These are phyloP conservation scores for Tinospora cordifolia DNA, from an alignment of 164 flowering plant genomes.

Conservation along the genomic window DNA sequence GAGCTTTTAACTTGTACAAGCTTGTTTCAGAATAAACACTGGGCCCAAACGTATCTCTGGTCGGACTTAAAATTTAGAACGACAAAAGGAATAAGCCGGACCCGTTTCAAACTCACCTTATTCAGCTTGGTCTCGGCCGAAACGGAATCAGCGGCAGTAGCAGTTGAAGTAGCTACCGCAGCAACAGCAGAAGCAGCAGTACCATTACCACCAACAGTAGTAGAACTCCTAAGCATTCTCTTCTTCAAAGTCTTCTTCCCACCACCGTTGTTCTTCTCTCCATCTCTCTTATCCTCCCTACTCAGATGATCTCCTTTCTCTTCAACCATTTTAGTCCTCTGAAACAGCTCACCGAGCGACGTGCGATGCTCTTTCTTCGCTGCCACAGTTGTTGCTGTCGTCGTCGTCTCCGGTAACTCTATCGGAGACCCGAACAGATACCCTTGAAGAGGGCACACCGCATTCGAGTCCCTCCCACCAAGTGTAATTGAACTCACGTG, in stretches of 20 bases:
- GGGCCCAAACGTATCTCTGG: neutral
- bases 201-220: neutral
- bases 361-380: conserved; percentile 65
- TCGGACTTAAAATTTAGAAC: neutral
- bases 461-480: conserved; percentile 39
- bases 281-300: conserved; percentile 34
- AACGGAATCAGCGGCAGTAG: conserved; percentile 32
- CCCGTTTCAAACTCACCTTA: conserved; percentile 38
- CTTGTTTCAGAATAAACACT: no score
- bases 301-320: conserved; percentile 26
- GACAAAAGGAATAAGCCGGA: neutral
- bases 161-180: conserved; percentile 25
- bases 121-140: conserved; percentile 54
- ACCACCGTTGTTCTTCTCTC: conserved; percentile 47
- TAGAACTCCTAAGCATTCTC: conserved; percentile 32
- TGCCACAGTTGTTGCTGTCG: conserved; percentile 22
- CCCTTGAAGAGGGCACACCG: conserved; percentile 69
- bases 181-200: conserved; percentile 31
- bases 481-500: conserved; percentile 59
- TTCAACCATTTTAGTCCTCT: conserved; percentile 51
- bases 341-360: conserved; percentile 83
- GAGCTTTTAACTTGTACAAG: no score
- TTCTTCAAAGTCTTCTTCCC: conserved; percentile 52
- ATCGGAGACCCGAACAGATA: conserved; percentile 70
- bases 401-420: conserved; percentile 44